Evolutionary conservation across 179 eudicot genomes (phyloP).

Genomic region (Nepenthes alata): DNA sequence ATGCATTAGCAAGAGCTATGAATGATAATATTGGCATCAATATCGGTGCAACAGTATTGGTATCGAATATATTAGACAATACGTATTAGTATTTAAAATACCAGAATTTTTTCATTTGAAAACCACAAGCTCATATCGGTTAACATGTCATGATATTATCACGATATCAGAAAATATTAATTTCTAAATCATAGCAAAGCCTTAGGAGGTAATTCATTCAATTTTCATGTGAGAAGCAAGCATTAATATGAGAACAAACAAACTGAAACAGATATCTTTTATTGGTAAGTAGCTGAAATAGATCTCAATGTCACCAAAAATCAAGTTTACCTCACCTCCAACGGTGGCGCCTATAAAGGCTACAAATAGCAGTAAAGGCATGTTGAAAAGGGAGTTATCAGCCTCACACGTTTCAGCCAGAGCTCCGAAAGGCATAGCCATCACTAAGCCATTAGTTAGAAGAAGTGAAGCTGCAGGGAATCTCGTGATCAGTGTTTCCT

Average conservation of each 20-base stretch:
- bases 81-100: too few species aligned
- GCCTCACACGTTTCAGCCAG: conserved; percentile 77
- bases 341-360: conserved; percentile 93
- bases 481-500: conserved; percentile 25
- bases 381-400: conserved; percentile 42
- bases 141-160: too few species aligned
- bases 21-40: background rate
- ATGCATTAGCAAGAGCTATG: background rate
- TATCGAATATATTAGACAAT: too few species aligned
- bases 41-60: too few species aligned
- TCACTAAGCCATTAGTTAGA: conserved; percentile 34
- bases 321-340: conserved; percentile 50
- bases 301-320: conserved; percentile 1
- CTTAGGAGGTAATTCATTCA: background rate
- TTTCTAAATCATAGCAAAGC: background rate
- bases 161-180: background rate
- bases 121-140: too few species aligned
- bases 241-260: background rate
- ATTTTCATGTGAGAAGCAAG: background rate
- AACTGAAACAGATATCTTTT: background rate
- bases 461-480: conserved; percentile 24
- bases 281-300: too few species aligned
- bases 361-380: conserved; percentile 72
- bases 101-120: too few species aligned
- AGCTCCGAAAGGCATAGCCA: conserved; percentile 59